Conservation (phyloP, 2,329 filamentous ascomycete species). For the Aureobasidium melanogenum region DNA sequence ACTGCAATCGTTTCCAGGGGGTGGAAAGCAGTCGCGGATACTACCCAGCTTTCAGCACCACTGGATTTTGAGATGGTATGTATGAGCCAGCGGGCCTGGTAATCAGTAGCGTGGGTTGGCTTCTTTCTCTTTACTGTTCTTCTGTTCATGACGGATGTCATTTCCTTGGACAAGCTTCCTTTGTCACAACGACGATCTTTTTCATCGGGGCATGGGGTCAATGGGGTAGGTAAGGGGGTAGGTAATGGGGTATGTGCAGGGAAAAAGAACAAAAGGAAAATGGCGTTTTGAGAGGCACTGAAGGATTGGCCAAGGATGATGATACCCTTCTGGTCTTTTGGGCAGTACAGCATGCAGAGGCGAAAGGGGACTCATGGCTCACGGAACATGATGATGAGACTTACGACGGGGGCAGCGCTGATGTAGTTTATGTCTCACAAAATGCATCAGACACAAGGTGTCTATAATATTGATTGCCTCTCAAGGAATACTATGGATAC, state of each 20-base stretch:
- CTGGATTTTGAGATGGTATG: constrained; percentile 25
- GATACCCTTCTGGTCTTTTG: constrained; percentile 5
- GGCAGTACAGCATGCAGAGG: constrained; percentile 7
- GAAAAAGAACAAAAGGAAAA: neutral
- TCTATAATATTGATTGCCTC: neutral
- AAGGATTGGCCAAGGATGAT: neutral
- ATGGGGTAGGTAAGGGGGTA: neutral
- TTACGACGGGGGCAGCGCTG: constrained; percentile 3
- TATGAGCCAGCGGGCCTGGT: neutral
- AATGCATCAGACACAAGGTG: neutral
- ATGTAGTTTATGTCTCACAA: neutral
- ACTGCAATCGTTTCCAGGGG: constrained; percentile 36
- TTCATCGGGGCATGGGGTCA: neutral
- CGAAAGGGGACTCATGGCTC: neutral
- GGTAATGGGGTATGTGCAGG: neutral
- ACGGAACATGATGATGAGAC: neutral
- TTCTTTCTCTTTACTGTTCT: neutral
- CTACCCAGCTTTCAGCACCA: constrained; percentile 35
- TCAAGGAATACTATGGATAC: neutral
- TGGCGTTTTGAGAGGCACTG: neutral
- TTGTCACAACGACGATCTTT: neutral
- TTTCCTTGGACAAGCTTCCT: neutral
- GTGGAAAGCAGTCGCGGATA: constrained; percentile 39
- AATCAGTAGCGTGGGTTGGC: neutral
- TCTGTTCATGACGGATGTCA: neutral